Base-by-base conservation (phyloP, 768 basidiomycete genomes). In the Phylloporus rhodoxanthus region DNA sequence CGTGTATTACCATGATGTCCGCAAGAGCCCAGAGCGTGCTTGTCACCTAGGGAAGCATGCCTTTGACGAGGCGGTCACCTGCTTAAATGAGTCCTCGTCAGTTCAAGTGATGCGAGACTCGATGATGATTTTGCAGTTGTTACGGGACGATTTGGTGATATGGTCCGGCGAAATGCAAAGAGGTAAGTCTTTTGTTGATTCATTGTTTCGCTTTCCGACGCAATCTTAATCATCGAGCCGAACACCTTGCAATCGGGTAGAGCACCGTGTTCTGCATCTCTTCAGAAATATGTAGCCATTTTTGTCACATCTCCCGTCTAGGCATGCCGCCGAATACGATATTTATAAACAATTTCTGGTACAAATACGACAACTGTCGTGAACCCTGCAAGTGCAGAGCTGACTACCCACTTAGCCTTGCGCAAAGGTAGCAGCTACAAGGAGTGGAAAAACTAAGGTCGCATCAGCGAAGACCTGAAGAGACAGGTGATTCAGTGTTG, bases 381-480 rank as follows among this genome's bases (percentile, higher is more conserved):
- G 36, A 2, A 5, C 13, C 25, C 21, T 28, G 34, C 38, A 20
- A 25, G 23, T 5, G 15, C 9, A 10, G 34, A 11, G 21, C 5
- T n/a, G 25, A 36, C 17, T 32, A 1, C 26, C 26, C 23, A 48
- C 42, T 45, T 59, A 44, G 38, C 71, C 72, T 58, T 77, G 72
- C 11, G 87, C 91, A 65, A 93, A 98, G 3, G 96, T 97, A 9
- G 91, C 92, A 5, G 95, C 94, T 2, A 99, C 94, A 5, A 98
- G 70, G 61, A 99, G 72, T 2, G 96, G 96, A 68, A 98, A 98
- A 8, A 92, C 94, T 19, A 99, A 72, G 0, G 95, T 99, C 7
- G 95, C 95, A 58, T 98, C 95, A n/a, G 94, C 93, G 59, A 82
- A 95, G 6, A 95, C 88, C 76, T 78, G 40, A 28, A 32, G 38